phyloP scores from a whole-genome alignment of 371 early-diverging fungal genomes.

The Mucor racemosus region DNA sequence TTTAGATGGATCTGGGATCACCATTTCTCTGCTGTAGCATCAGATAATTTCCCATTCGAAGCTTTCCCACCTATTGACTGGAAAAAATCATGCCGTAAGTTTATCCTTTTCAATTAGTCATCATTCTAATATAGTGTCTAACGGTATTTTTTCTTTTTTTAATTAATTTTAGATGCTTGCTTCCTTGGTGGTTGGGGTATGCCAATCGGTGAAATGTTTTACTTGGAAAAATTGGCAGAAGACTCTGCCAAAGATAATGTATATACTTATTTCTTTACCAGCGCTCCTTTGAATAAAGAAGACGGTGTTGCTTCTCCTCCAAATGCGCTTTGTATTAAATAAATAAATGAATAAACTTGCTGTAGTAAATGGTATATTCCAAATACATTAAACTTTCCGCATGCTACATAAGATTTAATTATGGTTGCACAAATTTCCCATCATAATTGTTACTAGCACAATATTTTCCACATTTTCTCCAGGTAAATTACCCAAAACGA shows the following conservation, averaged over 20 bases:
- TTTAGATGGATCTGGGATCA: conserved; percentile 51
- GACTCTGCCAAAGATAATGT: conserved; percentile 41
- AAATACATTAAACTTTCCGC: too few relatives aligned
- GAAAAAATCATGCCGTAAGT: conserved; percentile 35
- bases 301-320: conserved; percentile 49
- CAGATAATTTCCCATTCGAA: conserved; percentile 43
- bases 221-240: conserved; percentile 44
- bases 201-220: conserved; percentile 54
- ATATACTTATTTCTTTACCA: conserved; percentile 47
- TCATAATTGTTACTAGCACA: too few relatives aligned
- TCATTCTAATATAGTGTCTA: not conserved
- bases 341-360: conserved; percentile 8
- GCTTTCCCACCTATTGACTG: conserved; percentile 39
- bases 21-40: conserved; percentile 49
- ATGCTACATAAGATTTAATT: too few relatives aligned
- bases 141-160: not conserved
- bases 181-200: conserved; percentile 49
- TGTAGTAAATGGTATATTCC: too few relatives aligned
- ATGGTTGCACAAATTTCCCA: too few relatives aligned
- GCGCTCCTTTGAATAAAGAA: conserved; percentile 49
- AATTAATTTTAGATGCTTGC: conserved; percentile 27
- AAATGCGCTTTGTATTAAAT: conserved; percentile 52
- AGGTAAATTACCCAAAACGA: too few relatives aligned
- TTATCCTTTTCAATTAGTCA: not conserved
- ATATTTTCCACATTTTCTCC: too few relatives aligned